phyloP scores from a whole-genome alignment of 1,139 yeast species.

The Blastobotrys ciferrii region DNA sequence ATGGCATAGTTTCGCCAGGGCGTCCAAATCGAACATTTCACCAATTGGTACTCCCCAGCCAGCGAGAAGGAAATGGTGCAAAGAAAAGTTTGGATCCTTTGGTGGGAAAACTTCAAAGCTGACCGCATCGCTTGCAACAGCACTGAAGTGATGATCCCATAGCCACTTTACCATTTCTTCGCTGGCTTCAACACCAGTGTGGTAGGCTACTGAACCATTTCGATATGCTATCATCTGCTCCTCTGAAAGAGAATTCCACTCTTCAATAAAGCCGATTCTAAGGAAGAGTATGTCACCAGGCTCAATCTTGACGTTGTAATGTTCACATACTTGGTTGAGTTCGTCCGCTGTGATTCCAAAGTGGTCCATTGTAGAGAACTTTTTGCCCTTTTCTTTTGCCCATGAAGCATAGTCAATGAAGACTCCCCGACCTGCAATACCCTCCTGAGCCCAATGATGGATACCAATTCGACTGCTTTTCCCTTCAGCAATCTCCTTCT shows the following conservation, averaged over 20 bases:
- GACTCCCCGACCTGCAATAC: slow-evolving; percentile 37
- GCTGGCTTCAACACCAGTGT: slow-evolving; percentile 27
- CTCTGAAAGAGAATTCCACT: slow-evolving; percentile 27
- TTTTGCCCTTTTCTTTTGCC: slow-evolving; percentile 27
- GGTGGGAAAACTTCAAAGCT: slow-evolving; percentile 41
- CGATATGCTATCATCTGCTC: slow-evolving; percentile 43
- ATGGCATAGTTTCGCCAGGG: slow-evolving; percentile 25
- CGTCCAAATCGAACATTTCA: slow-evolving; percentile 22
- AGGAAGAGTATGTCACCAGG: slow-evolving; percentile 34
- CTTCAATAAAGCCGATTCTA: slow-evolving; percentile 33
- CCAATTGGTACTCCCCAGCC: slow-evolving; percentile 24
- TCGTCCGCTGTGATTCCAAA: slow-evolving; percentile 28
- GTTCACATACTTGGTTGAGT: slow-evolving; percentile 23
- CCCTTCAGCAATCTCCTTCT: slow-evolving; percentile 24
- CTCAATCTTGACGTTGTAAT: slow-evolving; percentile 23
- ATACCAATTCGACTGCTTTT: slow-evolving; percentile 30
- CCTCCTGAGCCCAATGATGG: slow-evolving; percentile 33
- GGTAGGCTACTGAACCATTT: slow-evolving; percentile 55
- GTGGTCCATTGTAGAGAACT: slow-evolving; percentile 27
- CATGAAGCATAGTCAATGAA: slow-evolving; percentile 33
- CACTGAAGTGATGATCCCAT: slow-evolving; percentile 31
- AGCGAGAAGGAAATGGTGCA: slow-evolving; percentile 19
- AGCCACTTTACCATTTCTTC: slow-evolving; percentile 26
- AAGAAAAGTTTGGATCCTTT: slow-evolving; percentile 51
- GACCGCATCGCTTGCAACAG: slow-evolving; percentile 33